A percentile compares a stretch with the other conserved stretches of the same genome.
Conservation (phyloP, 164 flowering plant genomes). For the Taxillus chinensis region DNA sequence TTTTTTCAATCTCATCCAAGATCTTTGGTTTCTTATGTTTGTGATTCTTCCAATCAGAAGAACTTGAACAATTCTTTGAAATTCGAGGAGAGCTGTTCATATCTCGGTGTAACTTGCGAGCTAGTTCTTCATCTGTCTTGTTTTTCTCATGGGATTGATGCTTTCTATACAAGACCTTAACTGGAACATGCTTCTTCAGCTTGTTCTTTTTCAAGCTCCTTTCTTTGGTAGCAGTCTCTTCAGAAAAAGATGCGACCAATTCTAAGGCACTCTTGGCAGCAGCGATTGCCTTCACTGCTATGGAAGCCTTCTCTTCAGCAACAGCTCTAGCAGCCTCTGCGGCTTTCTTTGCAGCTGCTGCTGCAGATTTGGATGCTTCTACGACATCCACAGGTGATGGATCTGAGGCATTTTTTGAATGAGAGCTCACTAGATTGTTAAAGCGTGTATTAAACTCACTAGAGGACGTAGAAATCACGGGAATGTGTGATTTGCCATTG, state of each 20-base stretch:
- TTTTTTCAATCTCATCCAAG: constrained; percentile 20
- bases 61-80: constrained; percentile 30
- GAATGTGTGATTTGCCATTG: constrained; percentile 18
- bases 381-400: constrained; percentile 55
- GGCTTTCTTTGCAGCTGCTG: constrained; percentile 42
- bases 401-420: constrained; percentile 16
- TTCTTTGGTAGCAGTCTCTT: constrained; percentile 25
- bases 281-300: constrained; percentile 68
- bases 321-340: constrained; percentile 72
- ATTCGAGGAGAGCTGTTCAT: constrained; percentile 81
- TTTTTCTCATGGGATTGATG: constrained; percentile 22
- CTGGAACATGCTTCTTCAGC: constrained; percentile 70
- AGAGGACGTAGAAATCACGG: constrained; percentile 19
- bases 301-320: constrained; percentile 77
- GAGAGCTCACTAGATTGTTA: constrained; percentile 27
- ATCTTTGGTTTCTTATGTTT: constrained; percentile 42
- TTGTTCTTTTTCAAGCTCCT: constrained; percentile 40
- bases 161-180: constrained; percentile 57
- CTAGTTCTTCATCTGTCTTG: constrained; percentile 69
- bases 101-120: constrained; percentile 58
- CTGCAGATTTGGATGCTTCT: constrained; percentile 62
- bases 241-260: constrained; percentile 45
- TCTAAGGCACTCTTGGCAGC: constrained; percentile 82
- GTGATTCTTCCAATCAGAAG: constrained; percentile 28
- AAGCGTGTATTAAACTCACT: constrained; percentile 32